Evolutionary conservation across 192 early-diverging fungal genomes (phyloP), one percentile per base, ranked within the genome.

Genomic region (Coemansia sp.): DNA sequence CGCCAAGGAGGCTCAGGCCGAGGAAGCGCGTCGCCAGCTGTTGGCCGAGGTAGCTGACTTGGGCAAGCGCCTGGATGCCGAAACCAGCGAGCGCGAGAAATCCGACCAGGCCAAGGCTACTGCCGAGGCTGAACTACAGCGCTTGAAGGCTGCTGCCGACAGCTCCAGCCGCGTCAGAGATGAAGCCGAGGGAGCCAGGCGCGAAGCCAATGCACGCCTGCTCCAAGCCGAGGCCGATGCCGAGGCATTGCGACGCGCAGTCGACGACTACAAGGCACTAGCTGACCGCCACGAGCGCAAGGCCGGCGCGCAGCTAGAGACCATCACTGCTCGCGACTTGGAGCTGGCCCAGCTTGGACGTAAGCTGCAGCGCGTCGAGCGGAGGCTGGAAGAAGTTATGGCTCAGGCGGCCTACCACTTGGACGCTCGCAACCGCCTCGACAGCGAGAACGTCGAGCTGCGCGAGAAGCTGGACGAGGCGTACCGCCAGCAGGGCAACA

Each of bases 251-350:
- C 68, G 68, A 37, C 68, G 64, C 48, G 69, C 71, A 0, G 60
- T 73, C 14, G 76, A 70, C 33, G 87, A 89, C 71, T 86, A 88
- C 70, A 88, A 92, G 72, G 88, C 90, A 16, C 74, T 90, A 62
- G 86, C 88, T 21, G 79, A 84, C 63, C 84, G 88, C 3, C 86
- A 91, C 41, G 90, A 93, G 72, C 84, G 87, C 76, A 89, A 88
- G 71, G 83, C 88, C 25, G 88, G 85, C 56, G 62, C 77, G 13
- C 71, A 89, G 31, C 87, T 89, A 72, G 80, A 79, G 21, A 82
- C 89, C 57, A 70, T 90, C 35, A 87, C 91, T 67, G 36, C 79
- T 11, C 78, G 90, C 38, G 89, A 91, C 65, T 33, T 77, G 66
- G 83, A 83, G 66, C 64, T 88, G 41, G 85, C 89, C 10, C 80